These are phyloP conservation scores for Staphylotrichum longicolle DNA, from an alignment of 495 filamentous ascomycete species.

Conservation along the genomic window DNA sequence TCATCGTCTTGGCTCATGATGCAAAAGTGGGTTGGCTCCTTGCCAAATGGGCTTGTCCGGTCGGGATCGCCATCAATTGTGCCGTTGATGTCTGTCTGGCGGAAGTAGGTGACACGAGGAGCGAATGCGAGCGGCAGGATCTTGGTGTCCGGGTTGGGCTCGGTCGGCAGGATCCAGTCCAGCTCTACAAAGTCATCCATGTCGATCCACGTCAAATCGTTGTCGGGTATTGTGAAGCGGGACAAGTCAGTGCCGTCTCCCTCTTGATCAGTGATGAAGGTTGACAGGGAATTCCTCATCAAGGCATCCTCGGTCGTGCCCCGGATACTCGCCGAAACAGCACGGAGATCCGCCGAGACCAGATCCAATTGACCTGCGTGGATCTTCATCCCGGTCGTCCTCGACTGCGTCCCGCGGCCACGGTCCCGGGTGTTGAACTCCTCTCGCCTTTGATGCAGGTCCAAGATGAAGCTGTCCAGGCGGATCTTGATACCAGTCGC, in stretches of 20 bases:
- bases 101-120: constrained; percentile 93
- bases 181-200: constrained; percentile 99
- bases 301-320: constrained; percentile 74
- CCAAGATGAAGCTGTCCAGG: constrained; percentile 92
- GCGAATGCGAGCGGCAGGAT: constrained; percentile 90
- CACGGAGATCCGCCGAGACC: constrained; percentile 87
- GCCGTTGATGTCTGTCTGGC: constrained; percentile 87
- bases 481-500: constrained; percentile 93
- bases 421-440: constrained; percentile 78
- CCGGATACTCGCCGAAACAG: constrained; percentile 85
- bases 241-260: constrained; percentile 65
- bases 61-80: constrained; percentile 65
- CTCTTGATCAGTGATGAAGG: constrained; percentile 49
- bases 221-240: constrained; percentile 89
- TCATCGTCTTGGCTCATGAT: constrained; percentile 94
- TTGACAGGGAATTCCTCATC: constrained; percentile 55
- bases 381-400: constrained; percentile 90
- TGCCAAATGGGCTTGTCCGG: constrained; percentile 79
- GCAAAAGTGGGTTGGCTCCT: constrained; percentile 90
- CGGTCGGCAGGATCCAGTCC: constrained; percentile 90
- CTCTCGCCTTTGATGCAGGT: constrained; percentile 91
- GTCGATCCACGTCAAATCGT: constrained; percentile 92
- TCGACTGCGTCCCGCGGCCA: constrained; percentile 65
- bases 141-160: constrained; percentile 86
- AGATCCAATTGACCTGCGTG: constrained; percentile 91